Evolutionary conservation across 306 rosid species (phyloP).

Genomic region (Acacia confusa): DNA sequence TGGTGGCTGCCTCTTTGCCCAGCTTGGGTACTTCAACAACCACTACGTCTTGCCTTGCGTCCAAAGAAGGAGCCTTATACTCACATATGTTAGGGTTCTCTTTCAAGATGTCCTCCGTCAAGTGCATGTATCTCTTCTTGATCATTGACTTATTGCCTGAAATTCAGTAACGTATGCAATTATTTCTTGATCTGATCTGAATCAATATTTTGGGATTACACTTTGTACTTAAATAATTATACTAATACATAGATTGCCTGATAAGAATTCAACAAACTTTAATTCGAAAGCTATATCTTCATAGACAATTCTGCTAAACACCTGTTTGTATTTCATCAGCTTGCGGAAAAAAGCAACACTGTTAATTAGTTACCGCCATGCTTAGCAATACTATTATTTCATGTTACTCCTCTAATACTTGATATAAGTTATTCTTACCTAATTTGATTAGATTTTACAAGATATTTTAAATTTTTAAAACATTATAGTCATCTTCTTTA

Average conservation of each 20-base stretch:
- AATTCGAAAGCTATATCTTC: not conserved
- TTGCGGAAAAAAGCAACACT: not conserved
- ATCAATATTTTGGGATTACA: not conserved
- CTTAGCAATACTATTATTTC: not conserved
- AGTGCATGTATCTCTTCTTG: not conserved
- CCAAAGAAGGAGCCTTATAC: not conserved
- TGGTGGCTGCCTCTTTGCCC: slow-evolving; percentile 4
- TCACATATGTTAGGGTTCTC: not conserved
- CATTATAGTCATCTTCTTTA: too few species aligned
- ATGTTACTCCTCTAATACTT: too few species aligned
- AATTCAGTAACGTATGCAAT: not conserved
- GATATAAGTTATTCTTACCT: too few species aligned
- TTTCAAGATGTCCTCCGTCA: not conserved
- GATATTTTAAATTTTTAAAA: too few species aligned
- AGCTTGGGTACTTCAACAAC: not conserved
- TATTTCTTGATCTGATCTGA: not conserved
- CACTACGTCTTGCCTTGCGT: slow-evolving; percentile 4
- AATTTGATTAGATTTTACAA: too few species aligned
- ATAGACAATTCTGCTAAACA: not conserved
- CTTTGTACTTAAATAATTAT: not conserved
- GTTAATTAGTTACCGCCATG: not conserved
- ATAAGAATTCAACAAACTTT: not conserved
- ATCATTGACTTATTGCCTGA: slow-evolving; percentile 3
- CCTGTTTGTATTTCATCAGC: not conserved
- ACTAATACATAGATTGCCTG: not conserved